Evolutionary conservation across 2,329 filamentous ascomycete genomes (phyloP).

Genomic region (Neofusicoccum kwambonambiense): DNA sequence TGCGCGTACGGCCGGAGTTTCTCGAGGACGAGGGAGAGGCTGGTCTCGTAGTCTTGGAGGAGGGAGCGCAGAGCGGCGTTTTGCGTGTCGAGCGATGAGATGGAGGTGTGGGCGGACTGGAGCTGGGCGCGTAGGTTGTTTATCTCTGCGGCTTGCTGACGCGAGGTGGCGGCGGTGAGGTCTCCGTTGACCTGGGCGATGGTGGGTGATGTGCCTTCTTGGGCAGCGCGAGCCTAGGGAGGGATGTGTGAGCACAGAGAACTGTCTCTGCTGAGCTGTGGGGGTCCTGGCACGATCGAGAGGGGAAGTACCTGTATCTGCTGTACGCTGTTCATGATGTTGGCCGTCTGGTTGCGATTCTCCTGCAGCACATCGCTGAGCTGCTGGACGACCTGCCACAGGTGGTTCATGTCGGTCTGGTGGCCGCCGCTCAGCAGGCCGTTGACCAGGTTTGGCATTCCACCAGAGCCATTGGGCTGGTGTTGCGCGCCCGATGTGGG

Average conservation of each 20-base stretch:
- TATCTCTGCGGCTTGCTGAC: slow-evolving; percentile 29
- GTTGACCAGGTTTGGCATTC: slow-evolving; percentile 38
- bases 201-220: slow-evolving; percentile 32
- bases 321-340: slow-evolving; percentile 39
- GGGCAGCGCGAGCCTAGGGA: slow-evolving; percentile 31
- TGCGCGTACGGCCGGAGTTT: slow-evolving; percentile 38
- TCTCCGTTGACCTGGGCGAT: slow-evolving; percentile 37
- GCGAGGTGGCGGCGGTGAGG: not conserved
- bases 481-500: slow-evolving; percentile 29
- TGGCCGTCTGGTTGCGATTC: slow-evolving; percentile 38
- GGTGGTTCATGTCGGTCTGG: slow-evolving; percentile 44
- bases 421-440: slow-evolving; percentile 40
- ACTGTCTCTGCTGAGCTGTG: too few relatives aligned
- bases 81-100: slow-evolving; percentile 27
- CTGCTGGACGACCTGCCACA: slow-evolving; percentile 43
- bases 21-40: slow-evolving; percentile 38
- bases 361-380: slow-evolving; percentile 40
- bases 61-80: slow-evolving; percentile 30
- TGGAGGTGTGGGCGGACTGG: slow-evolving; percentile 27
- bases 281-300: not conserved
- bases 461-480: slow-evolving; percentile 35
- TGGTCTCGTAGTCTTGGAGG: slow-evolving; percentile 44
- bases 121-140: slow-evolving; percentile 33
- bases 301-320: slow-evolving; percentile 22
- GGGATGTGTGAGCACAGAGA: not conserved